Evolutionary conservation across 164 flowering plant genomes (phyloP).

Genomic region (Magnolia changhungtana): DNA sequence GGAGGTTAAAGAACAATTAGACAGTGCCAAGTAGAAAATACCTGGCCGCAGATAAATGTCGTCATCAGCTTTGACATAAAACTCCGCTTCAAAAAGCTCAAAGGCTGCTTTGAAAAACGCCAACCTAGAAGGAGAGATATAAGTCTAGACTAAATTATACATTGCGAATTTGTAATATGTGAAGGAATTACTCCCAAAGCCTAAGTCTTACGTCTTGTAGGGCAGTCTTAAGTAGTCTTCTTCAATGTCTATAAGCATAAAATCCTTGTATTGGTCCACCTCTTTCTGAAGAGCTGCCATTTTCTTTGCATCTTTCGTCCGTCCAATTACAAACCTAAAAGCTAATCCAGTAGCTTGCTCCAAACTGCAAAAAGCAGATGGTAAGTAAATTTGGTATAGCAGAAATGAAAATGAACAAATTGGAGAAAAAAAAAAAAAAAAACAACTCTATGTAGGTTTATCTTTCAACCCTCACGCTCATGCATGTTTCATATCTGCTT

Average conservation of each 20-base stretch:
- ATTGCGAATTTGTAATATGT: not conserved
- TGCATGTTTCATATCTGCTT: not conserved
- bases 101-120: constrained; percentile 76
- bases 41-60: constrained; percentile 72
- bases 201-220: constrained; percentile 51
- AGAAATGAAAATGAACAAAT: too few species aligned
- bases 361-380: constrained; percentile 32
- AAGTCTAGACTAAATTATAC: not conserved
- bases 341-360: constrained; percentile 69
- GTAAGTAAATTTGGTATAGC: not conserved
- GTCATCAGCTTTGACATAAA: constrained; percentile 76
- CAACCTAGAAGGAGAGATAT: constrained; percentile 35
- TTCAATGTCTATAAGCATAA: constrained; percentile 54
- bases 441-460: too few species aligned
- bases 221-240: constrained; percentile 50
- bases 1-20: not conserved
- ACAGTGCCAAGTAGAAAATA: constrained; percentile 6
- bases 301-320: constrained; percentile 40
- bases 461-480: not conserved
- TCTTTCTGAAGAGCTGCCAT: constrained; percentile 51
- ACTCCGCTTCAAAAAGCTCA: constrained; percentile 64
- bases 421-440: too few species aligned
- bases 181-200: constrained; percentile 3
- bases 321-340: constrained; percentile 63
- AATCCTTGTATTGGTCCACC: constrained; percentile 58